Conservation (phyloP, 2,329 filamentous ascomycete species). For the Aureobasidium melanogenum region DNA sequence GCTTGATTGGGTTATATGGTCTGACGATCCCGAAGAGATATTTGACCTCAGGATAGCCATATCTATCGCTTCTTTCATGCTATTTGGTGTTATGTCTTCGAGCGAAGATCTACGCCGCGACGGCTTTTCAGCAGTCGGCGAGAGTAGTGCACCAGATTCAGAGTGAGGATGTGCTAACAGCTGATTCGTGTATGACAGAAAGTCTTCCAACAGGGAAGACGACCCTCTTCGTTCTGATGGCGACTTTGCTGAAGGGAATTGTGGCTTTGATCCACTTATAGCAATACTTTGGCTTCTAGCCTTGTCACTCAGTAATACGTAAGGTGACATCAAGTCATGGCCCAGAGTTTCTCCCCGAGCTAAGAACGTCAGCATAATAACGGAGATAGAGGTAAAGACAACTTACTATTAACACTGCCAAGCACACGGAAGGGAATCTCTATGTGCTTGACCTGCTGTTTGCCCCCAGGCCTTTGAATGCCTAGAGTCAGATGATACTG, state of each 20-base stretch:
- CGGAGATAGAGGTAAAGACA: background rate
- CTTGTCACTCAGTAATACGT: conserved; percentile 78
- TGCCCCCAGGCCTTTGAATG: conserved; percentile 76
- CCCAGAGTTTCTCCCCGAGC: conserved; percentile 75
- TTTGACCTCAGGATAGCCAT: conserved; percentile 74
- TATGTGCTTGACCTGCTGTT: conserved; percentile 76
- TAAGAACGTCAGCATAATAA: conserved; percentile 24
- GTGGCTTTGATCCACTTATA: conserved; percentile 11
- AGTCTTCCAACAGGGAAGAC: conserved; percentile 47
- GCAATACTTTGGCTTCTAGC: conserved; percentile 47
- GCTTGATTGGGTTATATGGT: conserved; percentile 50
- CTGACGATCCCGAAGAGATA: conserved; percentile 38
- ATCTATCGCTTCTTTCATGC: conserved; percentile 77
- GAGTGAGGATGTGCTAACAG: conserved; percentile 54
- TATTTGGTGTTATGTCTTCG: conserved; percentile 38
- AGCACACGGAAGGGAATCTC: conserved; percentile 89
- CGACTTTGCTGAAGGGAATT: conserved; percentile 15
- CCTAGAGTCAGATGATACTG: conserved; percentile 85
- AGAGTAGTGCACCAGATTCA: conserved; percentile 54
- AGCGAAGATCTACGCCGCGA: conserved; percentile 36
- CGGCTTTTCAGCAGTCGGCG: conserved; percentile 49
- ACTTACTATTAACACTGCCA: conserved; percentile 71
- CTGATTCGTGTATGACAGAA: conserved; percentile 68
- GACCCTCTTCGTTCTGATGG: conserved; percentile 30
- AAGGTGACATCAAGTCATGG: conserved; percentile 90